phyloP scores from a whole-genome alignment of 352 stramenopile genomes.

The Phytopythium vexans region DNA sequence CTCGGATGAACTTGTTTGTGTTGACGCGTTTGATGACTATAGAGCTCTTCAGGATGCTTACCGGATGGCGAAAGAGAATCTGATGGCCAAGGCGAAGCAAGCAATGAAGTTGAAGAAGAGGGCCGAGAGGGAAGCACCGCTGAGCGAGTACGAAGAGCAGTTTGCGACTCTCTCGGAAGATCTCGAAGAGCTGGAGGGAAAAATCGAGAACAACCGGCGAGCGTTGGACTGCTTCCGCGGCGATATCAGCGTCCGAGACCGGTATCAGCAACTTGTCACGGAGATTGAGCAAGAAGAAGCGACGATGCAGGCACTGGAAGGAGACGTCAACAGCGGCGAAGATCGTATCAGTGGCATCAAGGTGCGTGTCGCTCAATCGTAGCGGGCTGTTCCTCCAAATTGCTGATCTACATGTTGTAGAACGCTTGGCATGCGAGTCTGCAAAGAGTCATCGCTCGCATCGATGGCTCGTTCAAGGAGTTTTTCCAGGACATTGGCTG shows the following conservation, averaged over 20 bases:
- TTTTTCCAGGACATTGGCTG: conserved; percentile 87
- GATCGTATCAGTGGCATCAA: conserved; percentile 75
- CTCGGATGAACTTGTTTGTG: no score
- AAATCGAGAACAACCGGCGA: conserved; percentile 85
- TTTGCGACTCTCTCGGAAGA: conserved; percentile 71
- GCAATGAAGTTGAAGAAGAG: conserved; percentile 65
- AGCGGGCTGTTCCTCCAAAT: background rate
- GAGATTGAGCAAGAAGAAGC: conserved; percentile 74
- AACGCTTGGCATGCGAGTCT: conserved; percentile 66
- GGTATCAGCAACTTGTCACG: conserved; percentile 58
- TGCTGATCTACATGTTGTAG: conserved; percentile 13
- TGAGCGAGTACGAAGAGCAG: conserved; percentile 54
- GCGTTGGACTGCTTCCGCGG: conserved; percentile 79
- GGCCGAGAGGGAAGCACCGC: conserved; percentile 66
- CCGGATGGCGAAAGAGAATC: conserved; percentile 60
- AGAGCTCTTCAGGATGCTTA: conserved; percentile 58
- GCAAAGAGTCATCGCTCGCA: conserved; percentile 68
- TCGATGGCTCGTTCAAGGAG: conserved; percentile 78
- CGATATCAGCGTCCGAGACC: conserved; percentile 65
- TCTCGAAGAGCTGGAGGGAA: conserved; percentile 67
- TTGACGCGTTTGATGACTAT: background rate
- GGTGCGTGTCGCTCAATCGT: conserved; percentile 15
- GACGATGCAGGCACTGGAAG: conserved; percentile 53
- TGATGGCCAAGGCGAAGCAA: conserved; percentile 52
- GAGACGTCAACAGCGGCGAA: conserved; percentile 56